These are phyloP conservation scores for Fusarium liriodendri DNA, from an alignment of 2,329 filamentous ascomycete genomes.

Conservation along the genomic window DNA sequence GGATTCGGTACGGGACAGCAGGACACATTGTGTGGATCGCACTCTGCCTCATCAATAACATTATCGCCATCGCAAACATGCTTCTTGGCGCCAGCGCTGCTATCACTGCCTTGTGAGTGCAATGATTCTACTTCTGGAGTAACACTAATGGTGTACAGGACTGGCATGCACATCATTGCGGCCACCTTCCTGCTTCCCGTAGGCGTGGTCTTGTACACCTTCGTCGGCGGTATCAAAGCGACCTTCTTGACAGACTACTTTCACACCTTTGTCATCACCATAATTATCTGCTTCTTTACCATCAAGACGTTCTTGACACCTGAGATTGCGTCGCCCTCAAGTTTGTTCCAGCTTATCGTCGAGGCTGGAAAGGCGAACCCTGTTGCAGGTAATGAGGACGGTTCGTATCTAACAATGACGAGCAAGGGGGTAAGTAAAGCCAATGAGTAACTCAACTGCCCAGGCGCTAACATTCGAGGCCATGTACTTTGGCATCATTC, in stretches of 20 bases:
- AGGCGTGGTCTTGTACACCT: slow-evolving; percentile 54
- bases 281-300: slow-evolving; percentile 62
- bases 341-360: slow-evolving; percentile 62
- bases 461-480: slow-evolving; percentile 43
- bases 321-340: slow-evolving; percentile 59
- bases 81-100: slow-evolving; percentile 54
- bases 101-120: slow-evolving; percentile 47
- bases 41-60: slow-evolving; percentile 64
- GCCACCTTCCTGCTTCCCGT: slow-evolving; percentile 58
- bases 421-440: slow-evolving; percentile 56
- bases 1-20: slow-evolving; percentile 59
- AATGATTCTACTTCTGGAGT: too few species aligned
- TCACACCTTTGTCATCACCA: slow-evolving; percentile 65
- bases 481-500: slow-evolving; percentile 62
- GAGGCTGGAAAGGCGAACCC: slow-evolving; percentile 57
- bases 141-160: slow-evolving; percentile 40
- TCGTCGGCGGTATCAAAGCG: slow-evolving; percentile 54
- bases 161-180: slow-evolving; percentile 62
- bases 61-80: slow-evolving; percentile 66
- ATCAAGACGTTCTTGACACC: slow-evolving; percentile 58
- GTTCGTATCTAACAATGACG: slow-evolving; percentile 67
- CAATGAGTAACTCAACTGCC: accelerated
- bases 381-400: slow-evolving; percentile 60
- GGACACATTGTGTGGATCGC: slow-evolving; percentile 65
- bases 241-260: slow-evolving; percentile 63